Base-by-base conservation (phyloP, 495 filamentous ascomycete genomes). In the Stereocaulon alpinum region DNA sequence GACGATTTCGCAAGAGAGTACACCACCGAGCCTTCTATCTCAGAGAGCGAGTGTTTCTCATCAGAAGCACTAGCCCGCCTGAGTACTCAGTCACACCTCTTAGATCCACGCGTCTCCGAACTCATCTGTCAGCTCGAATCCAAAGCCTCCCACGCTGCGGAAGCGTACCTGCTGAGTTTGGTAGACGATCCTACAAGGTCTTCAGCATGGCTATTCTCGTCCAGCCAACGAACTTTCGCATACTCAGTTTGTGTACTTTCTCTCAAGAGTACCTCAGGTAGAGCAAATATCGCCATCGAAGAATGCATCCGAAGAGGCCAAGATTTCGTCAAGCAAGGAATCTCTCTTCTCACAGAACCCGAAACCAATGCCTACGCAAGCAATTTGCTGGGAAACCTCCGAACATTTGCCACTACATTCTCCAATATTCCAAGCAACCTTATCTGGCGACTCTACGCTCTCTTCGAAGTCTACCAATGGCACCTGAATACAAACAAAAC, bases 161-260 rank as follows among this genome's bases (percentile, higher is more conserved):
- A 67, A 9, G 69, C 74, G 40, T 88, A 82, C 59, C 74, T 88
- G 9, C 78, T 82, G 0, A 70, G 79, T 34, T 64, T 86, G 2
- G 67, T 79, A 15, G 85, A 88, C 58, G 82, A 77, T 60, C 79
- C 78, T 40, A 55, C 72, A 6, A 74, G 81, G 41, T 75, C 75
- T 41, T 87, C 81, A 61, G 82, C 83, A 4, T 91, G 87, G 87
- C 75, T 75, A 55, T 61, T 75, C 14, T 84, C 83, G 55, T 76
- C 74, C 15, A 24, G 51, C 0, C 68, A 81, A 34, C 74, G 87
- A 18, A 66, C 70, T 22, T 63, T 89, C 27, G 84, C 77, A 1
- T 91, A 89, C 62, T 76, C 77, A 0, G 50, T 82, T 34, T 63
- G 86, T 69, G 73, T 6, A 59, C 68, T 24, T 59, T 71, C 9